Evolutionary conservation across 1,284 basidiomycete species (phyloP).

Genomic region (Lentinula novae-zelandiae): DNA sequence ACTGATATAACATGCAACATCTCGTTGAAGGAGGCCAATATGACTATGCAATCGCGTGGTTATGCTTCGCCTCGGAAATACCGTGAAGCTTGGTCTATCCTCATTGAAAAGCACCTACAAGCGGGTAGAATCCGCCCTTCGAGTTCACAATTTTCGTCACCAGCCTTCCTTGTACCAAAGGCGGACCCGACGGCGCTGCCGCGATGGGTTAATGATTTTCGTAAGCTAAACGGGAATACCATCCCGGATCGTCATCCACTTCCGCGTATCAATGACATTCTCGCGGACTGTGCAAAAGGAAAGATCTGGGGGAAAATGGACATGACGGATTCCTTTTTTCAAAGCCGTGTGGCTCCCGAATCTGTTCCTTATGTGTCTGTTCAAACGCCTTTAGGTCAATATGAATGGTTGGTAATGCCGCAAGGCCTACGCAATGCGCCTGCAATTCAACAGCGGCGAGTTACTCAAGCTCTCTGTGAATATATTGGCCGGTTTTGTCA

Average conservation of each 20-base stretch:
- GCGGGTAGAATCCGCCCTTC: constrained; percentile 25
- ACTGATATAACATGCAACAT: constrained; percentile 24
- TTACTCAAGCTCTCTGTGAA: constrained; percentile 23
- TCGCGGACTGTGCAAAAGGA: constrained; percentile 24
- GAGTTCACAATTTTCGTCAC: constrained; percentile 22
- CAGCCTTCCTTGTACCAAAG: constrained; percentile 30
- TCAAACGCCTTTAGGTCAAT: constrained; percentile 27
- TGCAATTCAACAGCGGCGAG: constrained; percentile 26
- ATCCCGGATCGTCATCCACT: constrained; percentile 21
- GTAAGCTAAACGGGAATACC: constrained; percentile 23
- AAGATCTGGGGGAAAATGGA: constrained; percentile 24
- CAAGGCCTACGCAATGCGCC: constrained; percentile 29
- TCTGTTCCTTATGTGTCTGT: constrained; percentile 27
- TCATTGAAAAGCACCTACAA: constrained; percentile 25
- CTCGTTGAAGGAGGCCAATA: constrained; percentile 20
- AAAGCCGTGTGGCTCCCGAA: constrained; percentile 28
- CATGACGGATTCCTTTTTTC: constrained; percentile 26
- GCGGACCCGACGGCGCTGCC: constrained; percentile 26
- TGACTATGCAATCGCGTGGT: constrained; percentile 13
- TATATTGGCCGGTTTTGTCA: constrained; percentile 16
- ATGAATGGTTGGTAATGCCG: constrained; percentile 29
- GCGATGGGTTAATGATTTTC: constrained; percentile 33
- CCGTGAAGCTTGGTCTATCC: constrained; percentile 21
- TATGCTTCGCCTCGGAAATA: background rate
- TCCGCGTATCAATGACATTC: constrained; percentile 26